phyloP scores from a whole-genome alignment of 2,329 filamentous ascomycete genomes.

The Fusarium denticulatum region DNA sequence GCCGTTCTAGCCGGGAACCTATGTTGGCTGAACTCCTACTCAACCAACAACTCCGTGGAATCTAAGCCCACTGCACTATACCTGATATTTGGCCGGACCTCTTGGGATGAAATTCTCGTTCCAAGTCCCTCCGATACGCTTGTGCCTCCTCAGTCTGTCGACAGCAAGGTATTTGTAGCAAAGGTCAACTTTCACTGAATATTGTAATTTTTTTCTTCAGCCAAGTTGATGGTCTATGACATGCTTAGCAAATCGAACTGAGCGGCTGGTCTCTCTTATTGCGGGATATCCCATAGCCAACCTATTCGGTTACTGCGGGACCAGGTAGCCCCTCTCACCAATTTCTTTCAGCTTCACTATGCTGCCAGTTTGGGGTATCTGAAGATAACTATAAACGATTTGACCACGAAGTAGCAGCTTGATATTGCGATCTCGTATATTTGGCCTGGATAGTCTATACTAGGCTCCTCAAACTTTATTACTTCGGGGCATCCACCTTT shows the following conservation, averaged over 20 bases:
- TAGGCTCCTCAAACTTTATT: background rate
- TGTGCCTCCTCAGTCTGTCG: background rate
- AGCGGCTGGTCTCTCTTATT: background rate
- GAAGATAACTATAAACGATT: accelerated
- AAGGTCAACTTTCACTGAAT: background rate
- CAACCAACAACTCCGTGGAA: background rate
- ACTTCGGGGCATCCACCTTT: background rate
- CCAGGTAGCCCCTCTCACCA: too few species aligned
- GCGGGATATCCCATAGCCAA: too few species aligned
- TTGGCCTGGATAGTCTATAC: background rate
- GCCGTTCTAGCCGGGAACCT: background rate
- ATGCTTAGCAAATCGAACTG: background rate
- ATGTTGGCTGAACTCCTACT: background rate
- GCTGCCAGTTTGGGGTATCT: too few species aligned
- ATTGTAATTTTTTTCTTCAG: background rate
- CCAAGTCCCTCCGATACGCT: background rate
- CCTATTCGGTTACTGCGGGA: too few species aligned
- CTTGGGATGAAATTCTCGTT: background rate
- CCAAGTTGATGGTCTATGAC: too few species aligned
- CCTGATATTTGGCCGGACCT: background rate
- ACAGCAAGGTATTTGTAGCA: background rate
- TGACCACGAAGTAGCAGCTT: too few species aligned
- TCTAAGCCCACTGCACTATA: background rate
- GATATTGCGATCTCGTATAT: background rate
- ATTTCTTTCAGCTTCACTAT: background rate